Evolutionary conservation across 305 asterid species (phyloP), one percentile per base, ranked within the genome.

Genomic region (Withania somnifera): DNA sequence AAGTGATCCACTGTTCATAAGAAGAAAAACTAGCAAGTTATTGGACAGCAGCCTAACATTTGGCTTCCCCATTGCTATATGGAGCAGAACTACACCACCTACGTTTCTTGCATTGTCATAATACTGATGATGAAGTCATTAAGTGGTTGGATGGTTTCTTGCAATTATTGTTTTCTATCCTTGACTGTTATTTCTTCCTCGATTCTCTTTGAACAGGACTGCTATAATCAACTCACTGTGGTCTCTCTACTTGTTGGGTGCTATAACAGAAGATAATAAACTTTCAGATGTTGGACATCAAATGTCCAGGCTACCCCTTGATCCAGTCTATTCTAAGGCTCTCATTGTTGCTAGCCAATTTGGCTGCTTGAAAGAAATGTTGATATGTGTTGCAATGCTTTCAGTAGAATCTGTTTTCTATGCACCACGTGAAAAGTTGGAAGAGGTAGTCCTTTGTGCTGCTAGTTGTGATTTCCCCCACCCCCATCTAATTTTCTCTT

Each of bases 351-450:
- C 98, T 90, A 90, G 85, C 86, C 90, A 96, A 81, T 91, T 90
- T 77, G 90, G 87, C 78, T 96, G 98, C 98, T 88, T 94, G 87
- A 95, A 96, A 86, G 98, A 96, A 84, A 93, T 96, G 95, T 87
- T 96, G 57, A 91, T 96, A 81, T 82, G 86, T 84, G 97, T 96
- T 81, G 89, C 98, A 38, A 87, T 96, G 98, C 99, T 96, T 82
- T 94, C 98, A 2, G 98, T 94, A 28, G 99, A 96, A 84, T 94
- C 98, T 8, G 90, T 96, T 64, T 94, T 93, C 89, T 96, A 96
- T 85, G 91, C 97, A 61, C 97, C 99, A 30, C 97, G 97, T 78
- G 98, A 96, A 69, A 96, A 93, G 89, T 85, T 91, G 89, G 99
- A 93, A 88, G 98, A 96, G 98, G 99, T 96, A 90, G 66, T 68